Evolutionary conservation across 495 filamentous ascomycete species (phyloP).

Genomic region (Penicillium macrosclerotiorum): DNA sequence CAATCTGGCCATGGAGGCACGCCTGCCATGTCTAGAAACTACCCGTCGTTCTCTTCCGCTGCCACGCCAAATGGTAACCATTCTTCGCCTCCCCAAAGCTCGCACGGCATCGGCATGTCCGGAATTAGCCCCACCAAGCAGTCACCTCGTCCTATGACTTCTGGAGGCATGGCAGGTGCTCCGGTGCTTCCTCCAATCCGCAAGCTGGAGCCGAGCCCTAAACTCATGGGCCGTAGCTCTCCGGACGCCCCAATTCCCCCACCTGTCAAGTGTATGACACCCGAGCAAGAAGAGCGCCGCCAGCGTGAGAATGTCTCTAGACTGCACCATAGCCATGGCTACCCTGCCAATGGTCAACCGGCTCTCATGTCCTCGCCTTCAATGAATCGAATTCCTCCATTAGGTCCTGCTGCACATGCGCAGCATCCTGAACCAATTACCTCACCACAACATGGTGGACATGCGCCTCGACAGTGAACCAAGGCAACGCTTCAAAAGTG

Average conservation of each 20-base stretch:
- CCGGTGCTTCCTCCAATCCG: conserved; percentile 50
- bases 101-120: conserved; percentile 55
- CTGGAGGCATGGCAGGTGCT: conserved; percentile 43
- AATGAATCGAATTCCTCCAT: conserved; percentile 37
- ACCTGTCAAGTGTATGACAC: conserved; percentile 48
- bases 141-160: conserved; percentile 49
- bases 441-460: conserved; percentile 22
- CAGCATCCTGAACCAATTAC: conserved; percentile 28
- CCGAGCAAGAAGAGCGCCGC: conserved; percentile 46
- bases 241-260: conserved; percentile 46
- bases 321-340: conserved; percentile 22
- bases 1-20: conserved; percentile 25
- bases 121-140: conserved; percentile 80
- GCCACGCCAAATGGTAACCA: conserved; percentile 37
- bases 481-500: not conserved
- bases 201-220: conserved; percentile 48
- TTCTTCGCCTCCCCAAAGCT: conserved; percentile 44
- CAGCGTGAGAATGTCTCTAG: conserved; percentile 40
- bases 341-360: conserved; percentile 25
- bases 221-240: conserved; percentile 49
- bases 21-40: conserved; percentile 24
- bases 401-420: conserved; percentile 29
- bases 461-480: conserved; percentile 12
- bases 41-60: conserved; percentile 32
- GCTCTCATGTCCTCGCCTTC: conserved; percentile 37